These are phyloP conservation scores for Melastoma candidum DNA, from an alignment of 441 rosid species.

Conservation along the genomic window DNA sequence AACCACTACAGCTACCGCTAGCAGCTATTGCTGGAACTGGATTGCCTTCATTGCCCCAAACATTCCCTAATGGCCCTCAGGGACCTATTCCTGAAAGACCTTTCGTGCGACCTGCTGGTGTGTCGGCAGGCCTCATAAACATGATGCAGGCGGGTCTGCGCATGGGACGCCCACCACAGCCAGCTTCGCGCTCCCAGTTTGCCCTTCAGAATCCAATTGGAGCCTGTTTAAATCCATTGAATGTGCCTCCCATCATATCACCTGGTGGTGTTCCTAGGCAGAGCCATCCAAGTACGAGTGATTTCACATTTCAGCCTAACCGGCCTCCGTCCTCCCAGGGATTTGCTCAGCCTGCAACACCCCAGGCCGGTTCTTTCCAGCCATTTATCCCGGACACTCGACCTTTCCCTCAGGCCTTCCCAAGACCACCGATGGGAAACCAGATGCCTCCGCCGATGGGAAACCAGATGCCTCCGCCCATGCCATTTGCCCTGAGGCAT, in stretches of 20 bases:
- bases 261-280: constrained; percentile 20
- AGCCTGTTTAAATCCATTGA: constrained; percentile 22
- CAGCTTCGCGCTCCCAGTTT: constrained; percentile 18
- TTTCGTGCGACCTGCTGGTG: constrained; percentile 17
- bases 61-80: constrained; percentile 19
- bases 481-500: constrained; percentile 24
- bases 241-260: constrained; percentile 29
- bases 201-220: constrained; percentile 23
- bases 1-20: constrained; percentile 26
- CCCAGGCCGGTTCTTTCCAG: constrained; percentile 32
- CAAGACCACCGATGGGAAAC: constrained; percentile 36
- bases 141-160: constrained; percentile 31
- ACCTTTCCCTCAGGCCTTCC: constrained; percentile 30
- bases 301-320: constrained; percentile 52
- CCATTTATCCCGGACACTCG: constrained; percentile 29
- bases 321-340: constrained; percentile 30
- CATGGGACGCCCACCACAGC: constrained; percentile 23
- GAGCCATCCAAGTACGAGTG: constrained; percentile 36
- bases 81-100: constrained; percentile 25
- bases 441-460: constrained; percentile 3
- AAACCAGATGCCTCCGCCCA: constrained; percentile 27
- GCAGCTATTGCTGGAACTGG: constrained; percentile 27
- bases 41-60: constrained; percentile 28
- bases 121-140: constrained; percentile 25
- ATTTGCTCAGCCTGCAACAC: constrained; percentile 24